phyloP scores from a whole-genome alignment of 371 early-diverging fungal species.

The Catenaria anguillulae region DNA sequence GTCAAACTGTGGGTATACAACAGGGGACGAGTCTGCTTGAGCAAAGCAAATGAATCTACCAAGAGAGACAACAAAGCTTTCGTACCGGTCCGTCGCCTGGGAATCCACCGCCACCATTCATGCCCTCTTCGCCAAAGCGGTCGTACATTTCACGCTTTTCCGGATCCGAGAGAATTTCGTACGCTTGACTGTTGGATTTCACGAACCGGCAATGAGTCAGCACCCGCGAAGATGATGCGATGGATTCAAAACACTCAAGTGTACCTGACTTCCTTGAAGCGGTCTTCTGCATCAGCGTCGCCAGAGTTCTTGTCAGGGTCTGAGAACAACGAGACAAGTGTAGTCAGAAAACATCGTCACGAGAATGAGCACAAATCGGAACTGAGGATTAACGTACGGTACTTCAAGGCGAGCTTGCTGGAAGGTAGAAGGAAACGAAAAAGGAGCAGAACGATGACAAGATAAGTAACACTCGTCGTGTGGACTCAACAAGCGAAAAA shows the following conservation, averaged over 20 bases:
- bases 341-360: no score
- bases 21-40: background rate
- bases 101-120: constrained; percentile 39
- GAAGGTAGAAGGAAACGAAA: no score
- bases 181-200: constrained; percentile 41
- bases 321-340: background rate
- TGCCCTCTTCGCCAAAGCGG: constrained; percentile 74
- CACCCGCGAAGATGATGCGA: background rate
- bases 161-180: constrained; percentile 80
- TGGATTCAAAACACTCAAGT: no score
- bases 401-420: constrained; percentile 72
- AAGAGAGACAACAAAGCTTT: no score
- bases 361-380: background rate
- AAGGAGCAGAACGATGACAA: no score
- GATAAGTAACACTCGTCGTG: no score
- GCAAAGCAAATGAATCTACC: background rate
- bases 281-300: background rate
- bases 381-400: no score
- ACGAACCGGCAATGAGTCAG: no score
- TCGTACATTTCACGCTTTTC: constrained; percentile 73
- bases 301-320: constrained; percentile 64
- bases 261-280: background rate
- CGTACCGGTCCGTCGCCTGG: constrained; percentile 20
- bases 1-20: constrained; percentile 8
- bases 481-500: no score